phyloP scores from a whole-genome alignment of 768 basidiomycete genomes.

The Rossbeevera mucosa region DNA sequence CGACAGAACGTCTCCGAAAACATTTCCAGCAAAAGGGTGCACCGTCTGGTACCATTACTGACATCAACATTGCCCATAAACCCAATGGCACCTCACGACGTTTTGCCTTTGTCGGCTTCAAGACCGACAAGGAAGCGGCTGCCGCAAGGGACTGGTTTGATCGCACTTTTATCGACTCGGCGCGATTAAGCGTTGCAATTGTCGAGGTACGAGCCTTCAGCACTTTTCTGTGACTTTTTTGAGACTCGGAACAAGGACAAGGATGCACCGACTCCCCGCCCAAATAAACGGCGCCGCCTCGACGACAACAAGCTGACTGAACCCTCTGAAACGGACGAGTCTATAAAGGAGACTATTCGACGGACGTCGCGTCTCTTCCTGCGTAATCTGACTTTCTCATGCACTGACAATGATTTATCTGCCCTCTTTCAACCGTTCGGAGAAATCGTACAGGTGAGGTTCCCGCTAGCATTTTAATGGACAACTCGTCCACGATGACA shows the following conservation, averaged over 20 bases:
- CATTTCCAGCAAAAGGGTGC: conserved; percentile 63
- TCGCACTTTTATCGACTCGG: conserved; percentile 75
- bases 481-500: conserved; percentile 34
- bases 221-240: neutral
- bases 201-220: conserved; percentile 53
- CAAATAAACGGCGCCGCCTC: conserved; percentile 63
- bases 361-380: conserved; percentile 81
- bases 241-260: too few relatives aligned
- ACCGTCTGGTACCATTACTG: conserved; percentile 73
- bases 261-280: conserved; percentile 61
- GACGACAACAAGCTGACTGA: conserved; percentile 7
- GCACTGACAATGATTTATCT: conserved; percentile 64
- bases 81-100: conserved; percentile 74
- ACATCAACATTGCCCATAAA: conserved; percentile 76
- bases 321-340: conserved; percentile 26
- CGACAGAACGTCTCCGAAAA: conserved; percentile 56
- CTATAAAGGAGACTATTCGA: conserved; percentile 49
- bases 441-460: conserved; percentile 67
- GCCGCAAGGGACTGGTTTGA: conserved; percentile 82
- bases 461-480: neutral
- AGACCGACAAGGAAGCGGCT: conserved; percentile 67
- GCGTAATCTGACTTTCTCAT: conserved; percentile 90
- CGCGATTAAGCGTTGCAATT: conserved; percentile 67
- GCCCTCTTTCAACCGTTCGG: conserved; percentile 68
- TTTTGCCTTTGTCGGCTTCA: conserved; percentile 93